Percentiles rank a stretch among this genome's conserved stretches.
Conservation (phyloP, 106 monocot species). For the Dendrobium chrysotoxum region DNA sequence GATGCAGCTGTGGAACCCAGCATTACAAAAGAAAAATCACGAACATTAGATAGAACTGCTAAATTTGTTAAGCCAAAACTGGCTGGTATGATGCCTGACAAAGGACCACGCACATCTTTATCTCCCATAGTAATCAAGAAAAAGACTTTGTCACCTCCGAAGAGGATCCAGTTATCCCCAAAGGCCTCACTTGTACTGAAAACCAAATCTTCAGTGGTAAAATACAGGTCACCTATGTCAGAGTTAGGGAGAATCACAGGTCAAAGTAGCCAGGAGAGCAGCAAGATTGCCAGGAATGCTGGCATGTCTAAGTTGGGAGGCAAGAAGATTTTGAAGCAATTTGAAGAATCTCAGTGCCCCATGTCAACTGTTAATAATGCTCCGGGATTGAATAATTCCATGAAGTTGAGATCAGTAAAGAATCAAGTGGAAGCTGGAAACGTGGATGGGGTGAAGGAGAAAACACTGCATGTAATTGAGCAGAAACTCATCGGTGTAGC, state of each 20-base stretch:
- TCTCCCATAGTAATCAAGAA: conserved; percentile 15
- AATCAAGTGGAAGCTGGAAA: conserved; percentile 13
- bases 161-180: conserved; percentile 2
- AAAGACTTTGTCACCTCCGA: conserved; percentile 10
- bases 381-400: conserved; percentile 9
- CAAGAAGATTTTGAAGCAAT: conserved; percentile 7
- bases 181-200: conserved; percentile 5
- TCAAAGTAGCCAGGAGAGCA: conserved; percentile 15
- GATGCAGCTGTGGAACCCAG: background rate
- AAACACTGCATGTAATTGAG: conserved; percentile 31
- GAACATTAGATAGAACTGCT: background rate
- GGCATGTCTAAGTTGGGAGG: conserved; percentile 1
- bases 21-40: conserved; percentile 2
- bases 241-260: conserved; percentile 5
- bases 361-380: conserved; percentile 5
- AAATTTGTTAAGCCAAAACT: conserved; percentile 1
- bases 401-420: conserved; percentile 16
- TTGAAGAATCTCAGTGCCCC: conserved; percentile 1
- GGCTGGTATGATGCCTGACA: conserved; percentile 9
- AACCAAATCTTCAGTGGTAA: conserved; percentile 2
- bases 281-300: background rate
- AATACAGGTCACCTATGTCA: conserved; percentile 4
- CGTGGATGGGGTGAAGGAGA: conserved; percentile 9
- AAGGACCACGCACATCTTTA: conserved; percentile 6
- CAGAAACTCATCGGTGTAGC: conserved; percentile 11